These are phyloP conservation scores for Diacronema lutheri DNA, from an alignment of 78 protist species.

Conservation along the genomic window DNA sequence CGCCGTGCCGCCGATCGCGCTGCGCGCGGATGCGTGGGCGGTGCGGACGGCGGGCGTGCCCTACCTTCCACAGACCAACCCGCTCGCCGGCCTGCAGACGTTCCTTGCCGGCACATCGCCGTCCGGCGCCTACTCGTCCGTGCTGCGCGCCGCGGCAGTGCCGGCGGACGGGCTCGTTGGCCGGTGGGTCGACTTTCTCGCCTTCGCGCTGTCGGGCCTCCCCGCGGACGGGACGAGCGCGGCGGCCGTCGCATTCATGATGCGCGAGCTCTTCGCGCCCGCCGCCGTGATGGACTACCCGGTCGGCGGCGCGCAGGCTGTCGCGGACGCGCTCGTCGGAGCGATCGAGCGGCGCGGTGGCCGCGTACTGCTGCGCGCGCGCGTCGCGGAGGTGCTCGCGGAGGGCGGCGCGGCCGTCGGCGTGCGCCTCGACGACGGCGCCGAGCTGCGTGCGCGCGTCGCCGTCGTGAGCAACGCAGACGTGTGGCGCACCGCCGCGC, in stretches of 20 bases:
- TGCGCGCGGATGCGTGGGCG: conserved; percentile 34
- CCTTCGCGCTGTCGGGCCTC: conserved; percentile 33
- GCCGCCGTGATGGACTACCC: conserved; percentile 28
- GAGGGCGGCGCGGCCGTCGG: background rate
- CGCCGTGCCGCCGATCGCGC: conserved; percentile 4
- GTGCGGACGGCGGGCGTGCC: background rate
- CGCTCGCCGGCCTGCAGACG: background rate
- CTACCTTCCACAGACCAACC: background rate
- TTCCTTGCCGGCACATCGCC: background rate
- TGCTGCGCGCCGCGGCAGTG: conserved; percentile 1
- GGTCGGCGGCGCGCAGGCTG: conserved; percentile 21
- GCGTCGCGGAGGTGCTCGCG: background rate
- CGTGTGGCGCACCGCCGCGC: conserved; percentile 26
- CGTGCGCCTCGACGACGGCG: background rate
- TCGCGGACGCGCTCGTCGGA: conserved; percentile 17
- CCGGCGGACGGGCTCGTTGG: background rate
- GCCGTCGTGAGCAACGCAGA: conserved; percentile 25
- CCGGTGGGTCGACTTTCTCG: conserved; percentile 36
- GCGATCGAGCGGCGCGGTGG: conserved; percentile 8
- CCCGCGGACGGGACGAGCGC: conserved; percentile 22
- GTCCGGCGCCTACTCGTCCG: background rate
- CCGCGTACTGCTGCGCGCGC: background rate
- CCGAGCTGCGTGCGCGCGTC: background rate
- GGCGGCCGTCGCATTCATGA: conserved; percentile 32
- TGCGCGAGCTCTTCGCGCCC: background rate